phyloP scores from a whole-genome alignment of 805 yeast species.

The Lachancea waltii region DNA sequence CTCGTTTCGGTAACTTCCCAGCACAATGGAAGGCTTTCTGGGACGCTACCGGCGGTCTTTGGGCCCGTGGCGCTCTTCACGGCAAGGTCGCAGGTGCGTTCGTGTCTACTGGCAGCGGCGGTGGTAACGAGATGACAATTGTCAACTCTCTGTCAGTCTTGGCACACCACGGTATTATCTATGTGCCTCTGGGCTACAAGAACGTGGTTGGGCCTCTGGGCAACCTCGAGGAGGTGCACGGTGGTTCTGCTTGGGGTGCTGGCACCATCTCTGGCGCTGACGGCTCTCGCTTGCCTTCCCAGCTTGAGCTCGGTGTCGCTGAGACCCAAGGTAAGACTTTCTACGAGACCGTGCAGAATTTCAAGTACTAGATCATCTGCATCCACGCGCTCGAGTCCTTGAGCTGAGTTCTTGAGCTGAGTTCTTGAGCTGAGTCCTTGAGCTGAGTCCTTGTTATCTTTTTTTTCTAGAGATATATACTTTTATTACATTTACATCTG shows the following conservation, averaged over 20 bases:
- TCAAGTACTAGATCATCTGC: too few species aligned
- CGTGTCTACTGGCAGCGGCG: conserved; percentile 72
- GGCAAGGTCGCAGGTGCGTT: conserved; percentile 75
- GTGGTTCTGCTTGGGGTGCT: conserved; percentile 85
- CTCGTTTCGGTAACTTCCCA: conserved; percentile 77
- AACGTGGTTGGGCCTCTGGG: conserved; percentile 47
- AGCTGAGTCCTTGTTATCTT: not conserved
- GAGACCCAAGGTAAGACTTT: conserved; percentile 63
- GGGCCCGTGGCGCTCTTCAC: conserved; percentile 67
- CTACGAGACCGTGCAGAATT: conserved; percentile 39
- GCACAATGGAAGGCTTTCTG: conserved; percentile 73
- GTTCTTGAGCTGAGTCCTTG: not conserved
- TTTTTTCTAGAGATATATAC: not conserved
- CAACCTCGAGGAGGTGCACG: conserved; percentile 60
- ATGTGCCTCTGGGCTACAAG: conserved; percentile 71
- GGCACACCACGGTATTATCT: conserved; percentile 77
- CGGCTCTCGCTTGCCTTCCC: conserved; percentile 65
- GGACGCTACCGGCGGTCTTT: conserved; percentile 72
- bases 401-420: not conserved
- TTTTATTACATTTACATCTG: conserved; percentile 10
- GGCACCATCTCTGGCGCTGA: conserved; percentile 72
- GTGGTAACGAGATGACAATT: conserved; percentile 74
- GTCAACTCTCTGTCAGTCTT: conserved; percentile 57
- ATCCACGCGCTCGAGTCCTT: not conserved
- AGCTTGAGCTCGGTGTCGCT: conserved; percentile 58